Conservation (phyloP, 257 asterid species). For the Salvia miltiorrhiza region DNA sequence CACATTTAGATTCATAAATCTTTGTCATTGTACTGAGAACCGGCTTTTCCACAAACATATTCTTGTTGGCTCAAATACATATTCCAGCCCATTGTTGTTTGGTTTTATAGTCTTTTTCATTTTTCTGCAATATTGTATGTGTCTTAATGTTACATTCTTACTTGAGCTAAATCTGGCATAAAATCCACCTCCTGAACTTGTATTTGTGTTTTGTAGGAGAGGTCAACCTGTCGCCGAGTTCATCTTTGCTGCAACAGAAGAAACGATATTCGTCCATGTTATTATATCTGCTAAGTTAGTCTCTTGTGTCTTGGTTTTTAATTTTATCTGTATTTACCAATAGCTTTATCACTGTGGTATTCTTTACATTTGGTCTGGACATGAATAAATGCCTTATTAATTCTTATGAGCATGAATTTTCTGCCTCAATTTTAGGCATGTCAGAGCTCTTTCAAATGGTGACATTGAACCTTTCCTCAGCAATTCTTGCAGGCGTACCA, state of each 20-base stretch:
- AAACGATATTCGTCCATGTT: constrained; percentile 89
- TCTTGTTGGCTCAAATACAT: constrained; percentile 5
- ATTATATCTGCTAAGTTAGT: constrained; percentile 86
- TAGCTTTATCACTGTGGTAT: constrained; percentile 3
- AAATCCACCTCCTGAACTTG: constrained; percentile 12
- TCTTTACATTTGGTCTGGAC: constrained; percentile 13
- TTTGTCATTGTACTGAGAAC: neutral
- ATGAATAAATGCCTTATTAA: constrained; percentile 4
- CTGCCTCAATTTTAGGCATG: constrained; percentile 56
- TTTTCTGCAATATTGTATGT: neutral
- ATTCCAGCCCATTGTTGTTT: neutral
- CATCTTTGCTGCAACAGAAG: constrained; percentile 91
- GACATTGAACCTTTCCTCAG: constrained; percentile 72
- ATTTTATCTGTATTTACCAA: neutral
- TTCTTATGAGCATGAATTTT: constrained; percentile 10
- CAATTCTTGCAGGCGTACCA: constrained; percentile 43
- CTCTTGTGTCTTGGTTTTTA: neutral
- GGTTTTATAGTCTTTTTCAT: constrained; percentile 1
- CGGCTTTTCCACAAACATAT: neutral
- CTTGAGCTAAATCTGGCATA: neutral
- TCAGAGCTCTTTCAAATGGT: constrained; percentile 73
- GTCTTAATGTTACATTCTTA: constrained; percentile 11
- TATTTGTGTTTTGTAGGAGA: constrained; percentile 62
- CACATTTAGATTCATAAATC: constrained; percentile 15
- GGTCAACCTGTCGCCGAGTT: constrained; percentile 96